These are phyloP conservation scores for Sphagnum contortum DNA, from an alignment of 225 moss, liverwort and hornwort genomes.

Conservation along the genomic window DNA sequence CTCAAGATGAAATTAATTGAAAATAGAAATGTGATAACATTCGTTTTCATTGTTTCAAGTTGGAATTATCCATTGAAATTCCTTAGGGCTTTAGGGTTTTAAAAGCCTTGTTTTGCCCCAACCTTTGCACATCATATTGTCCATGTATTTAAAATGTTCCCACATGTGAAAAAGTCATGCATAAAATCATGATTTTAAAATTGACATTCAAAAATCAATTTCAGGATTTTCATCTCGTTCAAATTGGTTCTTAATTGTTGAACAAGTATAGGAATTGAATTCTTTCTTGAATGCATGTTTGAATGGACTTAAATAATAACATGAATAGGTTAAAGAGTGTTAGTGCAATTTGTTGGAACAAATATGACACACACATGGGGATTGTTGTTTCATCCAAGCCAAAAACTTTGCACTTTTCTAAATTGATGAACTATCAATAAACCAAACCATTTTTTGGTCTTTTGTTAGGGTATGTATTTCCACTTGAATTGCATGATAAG, in stretches of 20 bases:
- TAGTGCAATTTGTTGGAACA: conserved; percentile 4
- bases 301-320: background rate
- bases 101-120: no score
- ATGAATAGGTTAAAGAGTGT: background rate
- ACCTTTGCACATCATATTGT: no score
- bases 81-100: no score
- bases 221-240: background rate
- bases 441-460: conserved; percentile 4
- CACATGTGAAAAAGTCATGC: no score
- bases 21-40: no score
- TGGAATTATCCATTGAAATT: no score
- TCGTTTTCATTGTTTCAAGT: no score
- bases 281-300: conserved; percentile 3
- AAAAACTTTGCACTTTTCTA: background rate
- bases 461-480: background rate
- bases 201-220: no score
- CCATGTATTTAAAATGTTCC: no score
- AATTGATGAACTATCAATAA: background rate
- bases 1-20: no score
- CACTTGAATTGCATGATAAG: background rate
- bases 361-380: background rate
- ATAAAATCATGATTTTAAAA: no score
- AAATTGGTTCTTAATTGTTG: background rate
- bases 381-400: background rate
- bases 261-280: background rate